phyloP scores from a whole-genome alignment of 371 early-diverging fungal genomes.

The Lichtheimia ornata region DNA sequence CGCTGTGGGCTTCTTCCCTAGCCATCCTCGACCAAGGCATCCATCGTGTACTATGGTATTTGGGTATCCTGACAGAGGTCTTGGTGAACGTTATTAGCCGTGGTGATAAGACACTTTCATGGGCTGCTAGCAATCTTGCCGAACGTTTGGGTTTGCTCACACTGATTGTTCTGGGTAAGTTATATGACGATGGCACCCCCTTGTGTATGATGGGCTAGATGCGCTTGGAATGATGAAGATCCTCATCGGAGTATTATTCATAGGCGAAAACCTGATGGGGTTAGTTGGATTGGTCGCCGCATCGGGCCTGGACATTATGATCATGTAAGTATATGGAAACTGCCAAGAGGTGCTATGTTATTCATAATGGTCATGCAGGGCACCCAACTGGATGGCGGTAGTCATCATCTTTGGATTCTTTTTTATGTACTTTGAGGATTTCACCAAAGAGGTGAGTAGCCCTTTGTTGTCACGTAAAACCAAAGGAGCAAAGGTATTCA shows the following conservation, averaged over 20 bases:
- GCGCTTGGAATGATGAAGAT: no score
- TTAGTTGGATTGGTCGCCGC: slow-evolving; percentile 39
- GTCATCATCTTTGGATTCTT: slow-evolving; percentile 55
- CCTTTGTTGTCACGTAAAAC: not conserved
- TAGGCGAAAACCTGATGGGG: slow-evolving; percentile 46
- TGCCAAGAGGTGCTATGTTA: not conserved
- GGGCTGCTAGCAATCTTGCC: slow-evolving; percentile 64
- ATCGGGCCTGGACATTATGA: slow-evolving; percentile 30
- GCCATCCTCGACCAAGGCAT: slow-evolving; percentile 36
- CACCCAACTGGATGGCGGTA: slow-evolving; percentile 53
- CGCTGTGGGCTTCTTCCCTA: slow-evolving; percentile 53
- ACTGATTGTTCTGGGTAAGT: slow-evolving; percentile 55
- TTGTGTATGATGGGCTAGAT: no score
- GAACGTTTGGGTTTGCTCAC: slow-evolving; percentile 60
- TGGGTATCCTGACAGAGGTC: slow-evolving; percentile 50
- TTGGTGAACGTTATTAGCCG: slow-evolving; percentile 51
- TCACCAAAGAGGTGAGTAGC: slow-evolving; percentile 45
- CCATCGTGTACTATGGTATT: slow-evolving; percentile 57
- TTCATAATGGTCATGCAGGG: slow-evolving; percentile 18
- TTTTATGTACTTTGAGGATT: slow-evolving; percentile 58
- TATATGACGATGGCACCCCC: not conserved
- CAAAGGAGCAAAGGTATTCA: not conserved
- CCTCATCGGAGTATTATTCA: no score
- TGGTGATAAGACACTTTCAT: slow-evolving; percentile 51
- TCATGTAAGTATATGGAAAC: slow-evolving; percentile 29